Percentiles rank a stretch among this genome's conserved stretches.
These are phyloP conservation scores for Geranium rotundifolium DNA, from an alignment of 345 rosid species.

Conservation along the genomic window DNA sequence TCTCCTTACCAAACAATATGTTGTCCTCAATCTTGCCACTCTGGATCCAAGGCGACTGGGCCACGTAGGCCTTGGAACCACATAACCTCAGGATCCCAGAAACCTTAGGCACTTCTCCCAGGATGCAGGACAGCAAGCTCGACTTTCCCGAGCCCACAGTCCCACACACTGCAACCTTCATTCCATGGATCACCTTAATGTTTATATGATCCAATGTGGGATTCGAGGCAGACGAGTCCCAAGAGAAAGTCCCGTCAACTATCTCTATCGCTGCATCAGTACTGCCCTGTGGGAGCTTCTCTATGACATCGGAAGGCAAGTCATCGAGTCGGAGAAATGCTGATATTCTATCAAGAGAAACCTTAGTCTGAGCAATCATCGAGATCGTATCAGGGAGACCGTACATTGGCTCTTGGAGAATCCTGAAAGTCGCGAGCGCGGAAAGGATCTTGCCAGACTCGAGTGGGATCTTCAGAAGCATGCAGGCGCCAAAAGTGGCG, in stretches of 20 bases:
- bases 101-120: slow-evolving; percentile 58
- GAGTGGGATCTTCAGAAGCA: slow-evolving; percentile 46
- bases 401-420: slow-evolving; percentile 53
- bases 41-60: slow-evolving; percentile 91
- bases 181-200: slow-evolving; percentile 37
- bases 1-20: slow-evolving; percentile 62
- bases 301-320: slow-evolving; percentile 35
- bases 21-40: slow-evolving; percentile 74
- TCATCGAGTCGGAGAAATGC: slow-evolving; percentile 46
- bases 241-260: slow-evolving; percentile 40
- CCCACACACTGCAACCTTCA: slow-evolving; percentile 73
- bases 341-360: slow-evolving; percentile 59
- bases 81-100: slow-evolving; percentile 49
- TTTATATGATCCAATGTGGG: slow-evolving; percentile 45
- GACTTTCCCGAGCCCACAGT: slow-evolving; percentile 79
- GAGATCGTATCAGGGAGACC: slow-evolving; percentile 56
- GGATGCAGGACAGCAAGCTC: slow-evolving; percentile 55
- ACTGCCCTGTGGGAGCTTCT: slow-evolving; percentile 33
- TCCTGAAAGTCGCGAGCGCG: slow-evolving; percentile 61
- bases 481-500: slow-evolving; percentile 47
- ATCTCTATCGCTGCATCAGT: slow-evolving; percentile 39
- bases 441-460: slow-evolving; percentile 65
- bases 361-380: slow-evolving; percentile 50
- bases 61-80: slow-evolving; percentile 66
- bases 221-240: slow-evolving; percentile 35